These are phyloP conservation scores for Vanrija humicola DNA, from an alignment of 1,284 basidiomycete genomes.

Conservation along the genomic window DNA sequence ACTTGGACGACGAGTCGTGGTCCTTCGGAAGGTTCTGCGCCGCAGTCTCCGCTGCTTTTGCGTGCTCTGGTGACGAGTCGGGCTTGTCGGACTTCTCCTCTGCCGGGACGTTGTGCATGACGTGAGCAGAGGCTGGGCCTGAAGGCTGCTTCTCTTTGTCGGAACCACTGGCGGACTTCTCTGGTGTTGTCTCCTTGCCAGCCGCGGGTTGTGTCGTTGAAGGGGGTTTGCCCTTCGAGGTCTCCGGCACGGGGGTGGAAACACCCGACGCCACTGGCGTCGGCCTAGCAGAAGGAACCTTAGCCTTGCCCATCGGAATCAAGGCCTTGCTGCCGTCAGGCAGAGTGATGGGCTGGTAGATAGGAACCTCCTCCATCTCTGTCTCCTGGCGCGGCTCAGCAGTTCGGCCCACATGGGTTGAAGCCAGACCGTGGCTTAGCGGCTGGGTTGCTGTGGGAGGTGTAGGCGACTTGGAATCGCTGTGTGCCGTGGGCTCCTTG, in stretches of 20 bases:
- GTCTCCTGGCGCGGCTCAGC: too few species aligned
- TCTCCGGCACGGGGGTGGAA: not conserved
- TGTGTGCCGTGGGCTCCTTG: not conserved
- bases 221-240: constrained; percentile 3
- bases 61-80: too few species aligned
- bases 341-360: constrained; percentile 27
- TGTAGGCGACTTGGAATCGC: too few species aligned
- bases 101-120: too few species aligned
- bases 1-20: not conserved
- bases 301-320: constrained; percentile 16
- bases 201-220: not conserved
- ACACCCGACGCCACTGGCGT: constrained; percentile 21
- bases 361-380: constrained; percentile 4
- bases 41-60: not conserved
- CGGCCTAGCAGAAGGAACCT: constrained; percentile 23
- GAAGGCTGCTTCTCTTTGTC: too few species aligned
- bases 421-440: too few species aligned
- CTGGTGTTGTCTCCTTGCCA: not conserved
- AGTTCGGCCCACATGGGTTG: not conserved
- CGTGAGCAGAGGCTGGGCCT: too few species aligned
- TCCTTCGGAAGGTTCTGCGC: not conserved
- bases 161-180: not conserved
- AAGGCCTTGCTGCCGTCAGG: constrained; percentile 33
- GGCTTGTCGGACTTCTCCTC: too few species aligned
- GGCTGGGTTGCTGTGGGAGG: too few species aligned